Conservation (phyloP, 2,329 filamentous ascomycete species). For the Chaetomiaceae sp. region DNA sequence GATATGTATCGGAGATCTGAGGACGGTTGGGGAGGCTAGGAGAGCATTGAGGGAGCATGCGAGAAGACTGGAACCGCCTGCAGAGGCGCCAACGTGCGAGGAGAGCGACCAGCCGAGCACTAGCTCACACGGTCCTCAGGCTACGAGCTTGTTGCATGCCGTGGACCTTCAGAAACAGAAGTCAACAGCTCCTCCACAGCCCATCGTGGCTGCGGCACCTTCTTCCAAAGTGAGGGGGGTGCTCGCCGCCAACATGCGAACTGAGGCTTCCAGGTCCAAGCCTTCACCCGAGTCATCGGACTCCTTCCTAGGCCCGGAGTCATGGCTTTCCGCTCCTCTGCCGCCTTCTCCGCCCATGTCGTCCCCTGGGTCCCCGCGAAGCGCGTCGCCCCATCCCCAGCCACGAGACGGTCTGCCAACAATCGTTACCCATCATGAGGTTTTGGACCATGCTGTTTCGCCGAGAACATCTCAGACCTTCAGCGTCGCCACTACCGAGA, state of each 20-base stretch:
- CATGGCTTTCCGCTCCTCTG: constrained; percentile 43
- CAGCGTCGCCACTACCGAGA: constrained; percentile 26
- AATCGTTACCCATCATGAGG: constrained; percentile 25
- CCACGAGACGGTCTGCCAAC: constrained; percentile 33
- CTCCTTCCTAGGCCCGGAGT: constrained; percentile 50
- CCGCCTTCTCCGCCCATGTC: constrained; percentile 42
- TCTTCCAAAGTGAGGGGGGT: constrained; percentile 27
- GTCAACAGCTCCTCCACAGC: constrained; percentile 19
- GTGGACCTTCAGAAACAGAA: too few relatives aligned
- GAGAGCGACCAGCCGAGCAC: neutral
- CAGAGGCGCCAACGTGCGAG: neutral
- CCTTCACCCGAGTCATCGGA: constrained; percentile 44
- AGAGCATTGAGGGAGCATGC: constrained; percentile 5
- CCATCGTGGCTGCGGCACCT: constrained; percentile 33
- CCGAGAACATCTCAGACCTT: constrained; percentile 28
- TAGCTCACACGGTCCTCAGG: too few relatives aligned
- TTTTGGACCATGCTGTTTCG: constrained; percentile 31
- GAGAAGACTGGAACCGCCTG: constrained; percentile 1
- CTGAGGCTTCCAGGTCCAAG: constrained; percentile 23
- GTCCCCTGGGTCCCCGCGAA: constrained; percentile 32
- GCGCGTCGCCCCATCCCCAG: constrained; percentile 37
- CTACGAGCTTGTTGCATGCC: too few relatives aligned
- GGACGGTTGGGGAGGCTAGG: neutral
- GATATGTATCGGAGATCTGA: constrained; percentile 12
- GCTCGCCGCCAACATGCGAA: constrained; percentile 25